phyloP scores from a whole-genome alignment of 2,329 filamentous ascomycete genomes.

The Cladophialophora carrionii region DNA sequence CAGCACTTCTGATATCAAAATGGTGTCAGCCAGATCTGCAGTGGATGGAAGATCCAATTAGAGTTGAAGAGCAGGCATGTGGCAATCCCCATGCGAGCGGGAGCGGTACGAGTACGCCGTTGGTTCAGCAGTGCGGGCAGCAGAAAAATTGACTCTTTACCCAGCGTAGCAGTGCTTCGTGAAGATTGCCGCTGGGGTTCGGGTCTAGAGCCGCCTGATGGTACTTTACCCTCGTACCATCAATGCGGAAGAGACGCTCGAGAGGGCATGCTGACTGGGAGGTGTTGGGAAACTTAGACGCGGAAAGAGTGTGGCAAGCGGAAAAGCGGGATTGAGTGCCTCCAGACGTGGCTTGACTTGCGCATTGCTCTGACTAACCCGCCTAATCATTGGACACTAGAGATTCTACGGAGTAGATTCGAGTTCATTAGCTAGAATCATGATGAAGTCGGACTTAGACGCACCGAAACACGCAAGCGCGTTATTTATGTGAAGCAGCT shows the following conservation, averaged over 20 bases:
- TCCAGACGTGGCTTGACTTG: neutral
- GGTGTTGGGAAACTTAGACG: neutral
- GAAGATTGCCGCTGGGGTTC: neutral
- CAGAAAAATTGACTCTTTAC: neutral
- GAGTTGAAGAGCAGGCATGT: conserved; percentile 8
- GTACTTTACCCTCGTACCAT: neutral
- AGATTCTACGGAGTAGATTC: too few species aligned
- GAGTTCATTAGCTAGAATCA: too few species aligned
- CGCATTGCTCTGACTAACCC: neutral
- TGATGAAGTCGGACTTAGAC: neutral
- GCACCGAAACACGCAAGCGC: neutral
- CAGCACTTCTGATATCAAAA: conserved; percentile 14
- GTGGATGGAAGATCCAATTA: conserved; percentile 10
- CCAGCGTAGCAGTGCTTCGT: neutral
- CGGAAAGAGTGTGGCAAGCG: neutral
- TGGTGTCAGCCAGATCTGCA: conserved; percentile 1
- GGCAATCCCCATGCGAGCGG: conserved; percentile 1
- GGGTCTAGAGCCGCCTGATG: neutral
- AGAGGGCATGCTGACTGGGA: neutral
- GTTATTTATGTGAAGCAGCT: neutral
- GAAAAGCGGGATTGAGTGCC: neutral
- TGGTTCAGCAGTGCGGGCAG: neutral
- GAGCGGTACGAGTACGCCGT: neutral
- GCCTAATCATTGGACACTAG: too few species aligned
- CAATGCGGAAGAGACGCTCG: neutral